These are phyloP conservation scores for Phytophthora colocasiae DNA, from an alignment of 352 stramenopile species.

Conservation along the genomic window DNA sequence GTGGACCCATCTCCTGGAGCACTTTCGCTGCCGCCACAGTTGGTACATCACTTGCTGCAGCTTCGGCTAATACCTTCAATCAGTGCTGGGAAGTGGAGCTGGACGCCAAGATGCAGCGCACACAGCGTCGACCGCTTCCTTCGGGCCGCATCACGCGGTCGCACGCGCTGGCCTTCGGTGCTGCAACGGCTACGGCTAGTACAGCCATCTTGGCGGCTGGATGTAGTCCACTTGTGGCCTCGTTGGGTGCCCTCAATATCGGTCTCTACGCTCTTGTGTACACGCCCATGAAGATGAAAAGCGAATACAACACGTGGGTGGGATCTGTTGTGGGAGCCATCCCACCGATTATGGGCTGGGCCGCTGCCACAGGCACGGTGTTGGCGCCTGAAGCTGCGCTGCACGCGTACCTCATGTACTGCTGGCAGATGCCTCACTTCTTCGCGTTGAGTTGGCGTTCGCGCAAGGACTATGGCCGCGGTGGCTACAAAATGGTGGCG, in stretches of 20 bases:
- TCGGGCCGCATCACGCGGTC: slow-evolving; percentile 78
- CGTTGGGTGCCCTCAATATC: slow-evolving; percentile 97
- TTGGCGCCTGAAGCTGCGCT: slow-evolving; percentile 79
- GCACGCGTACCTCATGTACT: slow-evolving; percentile 92
- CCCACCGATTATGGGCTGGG: slow-evolving; percentile 98
- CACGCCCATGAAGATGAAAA: slow-evolving; percentile 97
- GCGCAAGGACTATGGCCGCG: slow-evolving; percentile 90
- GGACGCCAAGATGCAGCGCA: slow-evolving; percentile 98
- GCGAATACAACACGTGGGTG: slow-evolving; percentile 98
- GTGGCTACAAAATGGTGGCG: slow-evolving; percentile 97
- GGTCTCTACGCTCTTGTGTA: slow-evolving; percentile 98
- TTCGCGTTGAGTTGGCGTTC: slow-evolving; percentile 98
- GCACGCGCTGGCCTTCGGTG: slow-evolving; percentile 88
- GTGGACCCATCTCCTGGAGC: slow-evolving; percentile 91
- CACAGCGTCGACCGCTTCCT: slow-evolving; percentile 93
- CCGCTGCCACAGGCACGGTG: slow-evolving; percentile 92
- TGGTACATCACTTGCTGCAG: slow-evolving; percentile 95
- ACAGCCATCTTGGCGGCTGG: slow-evolving; percentile 90
- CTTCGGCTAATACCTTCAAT: slow-evolving; percentile 98
- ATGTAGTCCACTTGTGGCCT: slow-evolving; percentile 95
- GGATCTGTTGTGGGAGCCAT: slow-evolving; percentile 98
- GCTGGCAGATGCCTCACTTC: slow-evolving; percentile 99
- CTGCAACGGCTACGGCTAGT: slow-evolving; percentile 88
- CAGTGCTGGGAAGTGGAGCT: slow-evolving; percentile 97
- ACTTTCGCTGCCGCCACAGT: slow-evolving; percentile 91